Conservation (phyloP, 106 monocot genomes). For the Acorus gramineus region DNA sequence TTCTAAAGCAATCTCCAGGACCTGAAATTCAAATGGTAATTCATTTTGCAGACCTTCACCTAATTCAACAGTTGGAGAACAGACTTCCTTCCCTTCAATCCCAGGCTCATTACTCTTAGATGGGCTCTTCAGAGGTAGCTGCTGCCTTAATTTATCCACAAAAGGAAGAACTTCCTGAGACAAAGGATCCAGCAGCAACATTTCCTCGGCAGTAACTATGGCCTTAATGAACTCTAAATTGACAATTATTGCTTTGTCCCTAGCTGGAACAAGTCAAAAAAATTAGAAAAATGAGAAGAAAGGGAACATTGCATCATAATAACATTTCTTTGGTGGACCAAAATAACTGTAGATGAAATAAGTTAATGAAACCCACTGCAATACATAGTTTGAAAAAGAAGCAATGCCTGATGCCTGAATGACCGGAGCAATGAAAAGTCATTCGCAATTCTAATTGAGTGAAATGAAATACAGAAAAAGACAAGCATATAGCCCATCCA, state of each 20-base stretch:
- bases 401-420: no score
- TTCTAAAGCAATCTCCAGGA: conserved; percentile 77
- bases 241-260: conserved; percentile 89
- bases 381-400: not conserved
- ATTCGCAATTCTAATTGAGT: no score
- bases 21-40: conserved; percentile 94
- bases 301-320: not conserved
- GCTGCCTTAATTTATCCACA: conserved; percentile 76
- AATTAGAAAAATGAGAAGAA: not conserved
- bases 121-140: conserved; percentile 37
- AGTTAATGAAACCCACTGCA: not conserved
- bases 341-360: not conserved
- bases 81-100: conserved; percentile 1
- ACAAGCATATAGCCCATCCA: no score
- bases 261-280: conserved; percentile 45
- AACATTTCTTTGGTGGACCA: not conserved
- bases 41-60: conserved; percentile 35
- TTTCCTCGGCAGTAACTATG: conserved; percentile 87
- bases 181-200: conserved; percentile 76
- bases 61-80: conserved; percentile 18
- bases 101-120: conserved; percentile 13
- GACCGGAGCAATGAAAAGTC: no score
- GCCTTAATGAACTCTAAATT: conserved; percentile 87
- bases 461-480: no score
- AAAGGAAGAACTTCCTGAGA: conserved; percentile 67